Evolutionary conservation across 768 basidiomycete genomes (phyloP), one percentile per base, ranked within the genome.

Genomic region (Trametes punicea): DNA sequence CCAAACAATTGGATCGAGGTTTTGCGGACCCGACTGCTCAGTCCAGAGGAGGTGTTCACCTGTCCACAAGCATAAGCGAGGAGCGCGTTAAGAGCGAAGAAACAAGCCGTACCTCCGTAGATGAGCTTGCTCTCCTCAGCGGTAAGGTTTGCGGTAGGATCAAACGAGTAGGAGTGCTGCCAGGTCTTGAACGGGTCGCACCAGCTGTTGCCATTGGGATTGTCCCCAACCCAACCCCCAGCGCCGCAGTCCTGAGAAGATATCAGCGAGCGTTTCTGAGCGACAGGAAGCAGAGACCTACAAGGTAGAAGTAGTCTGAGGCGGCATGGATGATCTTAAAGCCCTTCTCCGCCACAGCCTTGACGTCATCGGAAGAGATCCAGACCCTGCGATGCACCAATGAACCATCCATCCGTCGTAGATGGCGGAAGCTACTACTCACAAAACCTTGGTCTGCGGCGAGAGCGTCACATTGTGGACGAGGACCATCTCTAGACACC

Each of bases 141-240:
- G 0, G 76, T 77, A 41, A 90, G 64, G 64, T 78, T 81, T 15
- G 76, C 77, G 46, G 77, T 73, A 3, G 90, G 90, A 66, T 93
- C 77, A 70, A 90, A 92, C 5, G 83, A 81, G 70, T 85, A 88
- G 0, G 85, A 69, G 71, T 73, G 75, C 66, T 87, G 82, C 89
- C 90, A 92, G 8, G 83, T 83, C 70, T 90, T 89, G 81, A 85
- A 89, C 2, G 87, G 86, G 63, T 85, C 85, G 65, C 86, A 88
- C 85, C 87, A 89, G 65, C 82, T 84, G 60, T 82, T 81, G 6
- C 67, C 78, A n/a, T 62, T 54, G 0, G 78, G 73, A 60, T 65
- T 69, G 38, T 79, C 68, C 1, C 85, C 87, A 16, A 89, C 70
- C 86, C 88, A 91, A 27, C 76, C 84, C 4, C 89, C 89, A 2